Evolutionary conservation across 805 yeast genomes (phyloP).

Genomic region (Myxozyma melibiosi): DNA sequence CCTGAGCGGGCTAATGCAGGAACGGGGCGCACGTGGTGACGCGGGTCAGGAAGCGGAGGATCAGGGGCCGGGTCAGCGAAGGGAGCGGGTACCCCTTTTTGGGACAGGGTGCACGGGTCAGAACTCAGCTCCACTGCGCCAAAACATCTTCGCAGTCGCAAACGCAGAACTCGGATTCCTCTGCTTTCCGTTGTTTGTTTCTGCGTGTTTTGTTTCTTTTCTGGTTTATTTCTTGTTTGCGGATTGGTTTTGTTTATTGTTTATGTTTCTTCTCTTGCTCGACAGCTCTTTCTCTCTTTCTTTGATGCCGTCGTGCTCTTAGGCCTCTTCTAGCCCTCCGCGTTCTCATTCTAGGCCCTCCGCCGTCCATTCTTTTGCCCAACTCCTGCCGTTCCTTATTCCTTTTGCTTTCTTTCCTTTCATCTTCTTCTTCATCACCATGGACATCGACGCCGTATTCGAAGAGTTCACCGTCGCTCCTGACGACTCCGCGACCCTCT

Average conservation of each 20-base stretch:
- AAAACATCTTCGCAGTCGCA: too few species aligned
- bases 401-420: background rate
- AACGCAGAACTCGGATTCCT: too few species aligned
- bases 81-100: background rate
- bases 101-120: too few species aligned
- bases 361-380: conserved; percentile 11
- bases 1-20: conserved; percentile 8
- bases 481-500: conserved; percentile 26
- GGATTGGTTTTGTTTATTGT: background rate
- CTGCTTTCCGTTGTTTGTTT: too few species aligned
- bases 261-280: too few species aligned
- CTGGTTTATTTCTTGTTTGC: too few species aligned
- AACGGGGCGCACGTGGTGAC: conserved; percentile 1
- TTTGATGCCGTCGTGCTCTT: background rate
- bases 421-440: background rate
- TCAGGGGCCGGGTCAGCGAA: background rate
- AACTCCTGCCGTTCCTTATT: conserved; percentile 2
- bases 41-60: background rate
- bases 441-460: background rate
- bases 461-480: conserved; percentile 3
- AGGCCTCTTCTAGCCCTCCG: background rate
- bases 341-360: background rate
- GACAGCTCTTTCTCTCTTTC: background rate
- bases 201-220: background rate
- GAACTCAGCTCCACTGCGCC: too few species aligned